phyloP scores from a whole-genome alignment of 768 basidiomycete genomes.

The Hygrocybe punicea region DNA sequence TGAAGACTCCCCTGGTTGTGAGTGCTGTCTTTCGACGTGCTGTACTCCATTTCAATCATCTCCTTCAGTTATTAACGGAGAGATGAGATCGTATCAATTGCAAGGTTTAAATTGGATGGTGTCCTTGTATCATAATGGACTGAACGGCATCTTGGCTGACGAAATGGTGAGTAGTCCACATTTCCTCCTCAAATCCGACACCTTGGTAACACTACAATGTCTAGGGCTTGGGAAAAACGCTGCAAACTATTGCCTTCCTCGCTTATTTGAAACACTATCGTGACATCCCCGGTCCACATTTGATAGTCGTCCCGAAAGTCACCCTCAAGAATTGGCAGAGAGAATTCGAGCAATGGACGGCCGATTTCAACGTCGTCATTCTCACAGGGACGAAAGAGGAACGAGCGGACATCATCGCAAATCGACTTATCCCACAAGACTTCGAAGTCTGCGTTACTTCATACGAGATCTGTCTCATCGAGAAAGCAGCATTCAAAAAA shows the following conservation, averaged over 20 bases:
- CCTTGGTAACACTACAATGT: slow-evolving; percentile 4
- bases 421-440: slow-evolving; percentile 75
- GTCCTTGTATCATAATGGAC: slow-evolving; percentile 89
- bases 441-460: slow-evolving; percentile 95
- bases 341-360: slow-evolving; percentile 89
- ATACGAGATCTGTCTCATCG: slow-evolving; percentile 96
- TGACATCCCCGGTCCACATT: slow-evolving; percentile 75
- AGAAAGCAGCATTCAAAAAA: slow-evolving; percentile 88
- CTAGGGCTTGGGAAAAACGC: slow-evolving; percentile 94
- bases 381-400: slow-evolving; percentile 90
- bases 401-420: slow-evolving; percentile 73
- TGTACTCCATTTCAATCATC: neutral
- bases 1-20: slow-evolving; percentile 90
- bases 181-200: neutral
- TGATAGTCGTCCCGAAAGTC: slow-evolving; percentile 97
- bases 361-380: slow-evolving; percentile 77
- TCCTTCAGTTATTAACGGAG: slow-evolving; percentile 73
- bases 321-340: slow-evolving; percentile 96
- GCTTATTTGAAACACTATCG: slow-evolving; percentile 88
- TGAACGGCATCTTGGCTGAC: slow-evolving; percentile 96
- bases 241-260: slow-evolving; percentile 97
- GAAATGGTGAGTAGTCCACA: slow-evolving; percentile 80
- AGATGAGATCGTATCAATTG: slow-evolving; percentile 91
- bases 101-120: slow-evolving; percentile 99
- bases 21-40: slow-evolving; percentile 23